phyloP scores from a whole-genome alignment of 306 rosid species.

The Oxytropis ochrocephala region DNA sequence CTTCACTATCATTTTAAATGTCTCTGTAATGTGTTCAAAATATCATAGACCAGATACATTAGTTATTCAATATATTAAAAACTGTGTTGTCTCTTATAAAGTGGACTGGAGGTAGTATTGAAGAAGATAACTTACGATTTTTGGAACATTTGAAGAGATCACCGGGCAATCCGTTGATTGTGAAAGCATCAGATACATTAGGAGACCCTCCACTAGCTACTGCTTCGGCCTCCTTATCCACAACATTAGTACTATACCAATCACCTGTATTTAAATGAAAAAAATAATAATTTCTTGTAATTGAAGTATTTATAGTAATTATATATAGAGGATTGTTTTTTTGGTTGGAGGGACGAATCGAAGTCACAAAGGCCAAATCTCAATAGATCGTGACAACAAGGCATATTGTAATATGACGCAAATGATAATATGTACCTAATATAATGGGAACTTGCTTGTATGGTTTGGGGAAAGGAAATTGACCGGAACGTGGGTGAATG shows the following conservation, averaged over 20 bases:
- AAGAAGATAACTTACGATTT: background rate
- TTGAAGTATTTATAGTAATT: background rate
- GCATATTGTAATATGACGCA: no score
- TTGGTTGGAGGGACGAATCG: no score
- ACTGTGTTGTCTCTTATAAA: no score
- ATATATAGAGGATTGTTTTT: no score
- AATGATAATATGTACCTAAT: conserved; percentile 26
- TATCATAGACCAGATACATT: no score
- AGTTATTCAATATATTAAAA: no score
- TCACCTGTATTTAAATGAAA: conserved; percentile 32
- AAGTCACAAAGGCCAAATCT: no score
- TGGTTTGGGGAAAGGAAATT: conserved; percentile 32
- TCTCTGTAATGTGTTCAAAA: conserved; percentile 6
- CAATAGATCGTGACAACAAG: no score
- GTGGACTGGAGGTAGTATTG: no score
- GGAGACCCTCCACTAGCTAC: conserved; percentile 19
- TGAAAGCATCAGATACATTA: conserved; percentile 36
- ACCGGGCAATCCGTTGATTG: conserved; percentile 57
- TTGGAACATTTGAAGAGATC: conserved; percentile 40
- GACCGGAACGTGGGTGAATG: conserved; percentile 27
- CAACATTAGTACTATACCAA: conserved; percentile 47
- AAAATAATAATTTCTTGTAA: no score
- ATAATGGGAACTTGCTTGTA: conserved; percentile 35
- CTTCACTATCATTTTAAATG: conserved; percentile 26
- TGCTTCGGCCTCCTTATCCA: conserved; percentile 30